These are phyloP conservation scores for Fusarium mangiferae DNA, from an alignment of 2,329 filamentous ascomycete species.

Conservation along the genomic window DNA sequence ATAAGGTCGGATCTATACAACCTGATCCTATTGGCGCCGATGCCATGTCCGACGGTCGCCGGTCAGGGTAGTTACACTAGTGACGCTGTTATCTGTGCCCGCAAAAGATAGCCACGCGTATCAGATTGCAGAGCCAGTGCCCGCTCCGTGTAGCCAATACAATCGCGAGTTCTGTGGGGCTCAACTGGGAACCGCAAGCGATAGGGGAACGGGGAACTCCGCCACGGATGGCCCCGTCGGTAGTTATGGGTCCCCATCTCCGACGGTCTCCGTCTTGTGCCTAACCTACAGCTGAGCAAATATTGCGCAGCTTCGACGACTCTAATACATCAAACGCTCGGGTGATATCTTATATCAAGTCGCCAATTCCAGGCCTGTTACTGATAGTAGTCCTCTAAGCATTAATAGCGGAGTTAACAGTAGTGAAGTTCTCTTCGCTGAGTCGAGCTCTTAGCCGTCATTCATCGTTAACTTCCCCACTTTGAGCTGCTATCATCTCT, in stretches of 20 bases:
- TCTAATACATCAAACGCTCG: rapidly evolving
- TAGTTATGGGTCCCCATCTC: not conserved
- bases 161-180: not conserved
- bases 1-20: not conserved
- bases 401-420: not conserved
- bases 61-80: not conserved
- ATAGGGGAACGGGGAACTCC: slow-evolving; percentile 8
- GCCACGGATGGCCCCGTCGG: not conserved
- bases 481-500: rapidly evolving
- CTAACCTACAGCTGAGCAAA: not conserved
- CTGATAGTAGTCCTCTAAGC: rapidly evolving
- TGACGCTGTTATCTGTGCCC: not conserved
- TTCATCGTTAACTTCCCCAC: not conserved
- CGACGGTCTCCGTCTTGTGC: not conserved
- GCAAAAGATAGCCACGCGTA: not conserved
- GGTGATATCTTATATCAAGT: not conserved
- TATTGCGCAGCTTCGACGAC: not conserved
- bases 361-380: rapidly evolving
- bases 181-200: not conserved
- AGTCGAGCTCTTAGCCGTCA: not conserved
- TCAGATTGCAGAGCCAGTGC: not conserved
- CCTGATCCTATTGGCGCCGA: not conserved
- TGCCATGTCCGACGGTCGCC: not conserved
- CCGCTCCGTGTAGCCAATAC: not conserved
- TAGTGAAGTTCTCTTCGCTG: rapidly evolving